Evolutionary conservation across 2,329 filamentous ascomycete species (phyloP), one percentile per base, ranked within the genome.

Genomic region (Xylaria polymorpha): DNA sequence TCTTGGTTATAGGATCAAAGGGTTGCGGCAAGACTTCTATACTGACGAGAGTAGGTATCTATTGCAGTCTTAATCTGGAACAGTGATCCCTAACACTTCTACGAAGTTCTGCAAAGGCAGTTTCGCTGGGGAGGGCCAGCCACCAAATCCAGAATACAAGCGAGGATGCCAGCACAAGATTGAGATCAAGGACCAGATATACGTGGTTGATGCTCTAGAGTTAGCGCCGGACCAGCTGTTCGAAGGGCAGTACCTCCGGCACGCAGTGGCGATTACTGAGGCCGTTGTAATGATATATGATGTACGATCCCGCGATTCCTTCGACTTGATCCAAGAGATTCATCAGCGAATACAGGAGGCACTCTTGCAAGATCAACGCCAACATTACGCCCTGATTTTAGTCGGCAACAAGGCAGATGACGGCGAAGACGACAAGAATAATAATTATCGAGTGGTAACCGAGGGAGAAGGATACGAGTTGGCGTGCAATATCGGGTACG

Each of bases 11-110:
- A 18, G 82, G 82, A 5, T 77, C 76, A 1, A 78, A 79, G 39
- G 79, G 80, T 0, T 79, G 78, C 51, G 82, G 82, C n/a, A 84
- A 84, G 73, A 83, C 81, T 9, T 77, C 81, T 4, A 74, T 83
- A 7, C 67, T 83, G 14, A 80, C 79, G 5, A 78, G 78, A 71
- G 81, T 83, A 73, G 71, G 67, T 51, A 3, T 29, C 46, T 9
- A 32, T 51, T 4, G n/a, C 41, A 10, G 14, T 43, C 48, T 9
- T 43, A 18, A 18, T 64, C 20, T 48, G 5, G 3, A 55, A 59
- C 62, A 68, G 4, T 60, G 18, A 15, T 35, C 51, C 25, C 56
- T 64, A 53, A 57, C 57, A 44, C 18, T 3, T 55, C 50, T 18
- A 29, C 46, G 12, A 53, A 83, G 81, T 79, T 82, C 68, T 78